These are phyloP conservation scores for Cyclotella baltica DNA, from an alignment of 108 stramenopile species.

Conservation along the genomic window DNA sequence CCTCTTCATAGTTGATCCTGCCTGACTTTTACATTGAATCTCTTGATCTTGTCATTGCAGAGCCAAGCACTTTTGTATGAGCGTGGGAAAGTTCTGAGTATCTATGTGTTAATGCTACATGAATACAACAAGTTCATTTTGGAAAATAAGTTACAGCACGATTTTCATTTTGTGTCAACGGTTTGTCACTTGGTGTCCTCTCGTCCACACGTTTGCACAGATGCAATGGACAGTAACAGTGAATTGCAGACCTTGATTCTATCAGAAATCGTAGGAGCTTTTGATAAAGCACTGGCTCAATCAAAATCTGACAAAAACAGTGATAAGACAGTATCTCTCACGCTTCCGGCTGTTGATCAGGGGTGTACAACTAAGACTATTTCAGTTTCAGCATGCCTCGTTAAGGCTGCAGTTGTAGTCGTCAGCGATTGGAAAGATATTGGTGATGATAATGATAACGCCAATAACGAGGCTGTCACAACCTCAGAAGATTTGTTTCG, in stretches of 20 bases:
- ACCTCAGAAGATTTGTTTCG: neutral
- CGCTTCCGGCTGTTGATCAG: neutral
- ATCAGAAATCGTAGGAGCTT: constrained; percentile 51
- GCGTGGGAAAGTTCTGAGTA: constrained; percentile 63
- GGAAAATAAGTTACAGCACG: constrained; percentile 28
- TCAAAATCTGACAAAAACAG: neutral
- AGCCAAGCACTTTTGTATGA: constrained; percentile 64
- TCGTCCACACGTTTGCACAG: constrained; percentile 68
- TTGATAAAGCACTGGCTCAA: constrained; percentile 26
- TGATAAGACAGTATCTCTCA: constrained; percentile 3
- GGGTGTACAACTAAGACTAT: neutral
- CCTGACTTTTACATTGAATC: neutral
- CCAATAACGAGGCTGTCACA: neutral
- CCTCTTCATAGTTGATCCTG: neutral
- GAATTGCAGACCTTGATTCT: constrained; percentile 62
- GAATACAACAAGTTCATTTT: constrained; percentile 50
- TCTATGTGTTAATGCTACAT: constrained; percentile 53
- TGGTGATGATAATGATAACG: constrained; percentile 1
- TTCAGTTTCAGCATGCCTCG: neutral
- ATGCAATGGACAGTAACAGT: constrained; percentile 57
- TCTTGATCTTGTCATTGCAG: neutral
- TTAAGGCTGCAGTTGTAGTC: constrained; percentile 29
- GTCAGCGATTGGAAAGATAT: constrained; percentile 37
- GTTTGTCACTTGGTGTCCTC: constrained; percentile 63
- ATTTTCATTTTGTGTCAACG: constrained; percentile 53